A percentile compares a stretch with the other conserved stretches of the same genome.
phyloP scores from a whole-genome alignment of 1,139 yeast genomes.

The Spencermartinsiella ligniputridi region DNA sequence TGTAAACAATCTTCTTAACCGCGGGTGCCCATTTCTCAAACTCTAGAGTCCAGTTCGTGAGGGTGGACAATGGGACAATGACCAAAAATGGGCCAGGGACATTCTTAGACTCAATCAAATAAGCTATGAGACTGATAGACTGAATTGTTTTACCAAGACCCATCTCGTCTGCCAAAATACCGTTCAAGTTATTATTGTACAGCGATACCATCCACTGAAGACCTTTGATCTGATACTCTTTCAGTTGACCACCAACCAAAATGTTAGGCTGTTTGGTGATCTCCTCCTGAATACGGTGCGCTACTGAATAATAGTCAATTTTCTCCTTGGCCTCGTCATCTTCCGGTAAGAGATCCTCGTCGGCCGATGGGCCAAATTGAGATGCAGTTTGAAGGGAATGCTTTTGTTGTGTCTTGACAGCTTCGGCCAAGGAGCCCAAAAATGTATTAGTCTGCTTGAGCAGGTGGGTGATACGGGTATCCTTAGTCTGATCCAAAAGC shows the following conservation, averaged over 20 bases:
- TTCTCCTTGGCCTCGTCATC: constrained; percentile 55
- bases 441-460: constrained; percentile 86
- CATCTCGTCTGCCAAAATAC: constrained; percentile 94
- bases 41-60: constrained; percentile 94
- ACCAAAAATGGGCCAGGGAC: constrained; percentile 60
- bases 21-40: constrained; percentile 92
- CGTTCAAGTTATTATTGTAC: constrained; percentile 87
- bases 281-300: constrained; percentile 81
- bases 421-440: constrained; percentile 85
- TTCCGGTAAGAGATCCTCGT: constrained; percentile 34
- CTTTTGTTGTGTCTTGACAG: constrained; percentile 82
- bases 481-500: constrained; percentile 92
- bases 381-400: constrained; percentile 21
- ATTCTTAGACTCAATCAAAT: constrained; percentile 66
- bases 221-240: constrained; percentile 92
- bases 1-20: constrained; percentile 39
- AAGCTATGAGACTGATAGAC: constrained; percentile 70
- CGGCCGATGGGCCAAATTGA: constrained; percentile 15
- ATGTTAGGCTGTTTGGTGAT: constrained; percentile 77
- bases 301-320: constrained; percentile 89
- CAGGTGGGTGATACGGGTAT: constrained; percentile 93
- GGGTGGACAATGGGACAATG: constrained; percentile 89
- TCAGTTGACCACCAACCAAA: constrained; percentile 86
- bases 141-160: constrained; percentile 89
- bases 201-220: constrained; percentile 98